These are phyloP conservation scores for Tuber indicum DNA, from an alignment of 495 filamentous ascomycete genomes.

Conservation along the genomic window DNA sequence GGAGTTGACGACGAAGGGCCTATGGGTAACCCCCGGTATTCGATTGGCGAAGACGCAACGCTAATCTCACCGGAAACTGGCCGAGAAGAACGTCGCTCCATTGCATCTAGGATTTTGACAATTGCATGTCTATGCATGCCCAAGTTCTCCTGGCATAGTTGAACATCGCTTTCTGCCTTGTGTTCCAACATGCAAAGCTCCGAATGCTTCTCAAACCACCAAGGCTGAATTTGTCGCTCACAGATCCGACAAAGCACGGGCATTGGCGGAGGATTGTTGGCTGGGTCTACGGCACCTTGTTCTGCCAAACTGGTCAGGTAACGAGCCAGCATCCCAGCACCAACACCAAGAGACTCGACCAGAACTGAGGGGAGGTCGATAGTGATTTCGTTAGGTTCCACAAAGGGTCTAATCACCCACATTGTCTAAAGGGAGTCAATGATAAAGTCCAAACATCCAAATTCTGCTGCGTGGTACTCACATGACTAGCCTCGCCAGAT, in stretches of 20 bases:
- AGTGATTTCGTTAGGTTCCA: constrained; percentile 79
- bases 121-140: constrained; percentile 94
- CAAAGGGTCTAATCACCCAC: constrained; percentile 98
- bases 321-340: constrained; percentile 87
- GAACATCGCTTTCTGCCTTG: constrained; percentile 92
- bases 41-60: constrained; percentile 54
- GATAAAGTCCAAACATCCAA: constrained; percentile 10
- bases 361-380: constrained; percentile 88
- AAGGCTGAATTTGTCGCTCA: constrained; percentile 93
- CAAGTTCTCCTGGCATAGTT: constrained; percentile 84
- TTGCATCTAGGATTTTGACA: constrained; percentile 85
- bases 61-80: constrained; percentile 54
- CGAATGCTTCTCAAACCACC: constrained; percentile 99
- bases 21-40: constrained; percentile 87
- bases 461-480: constrained; percentile 48
- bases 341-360: constrained; percentile 87
- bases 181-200: constrained; percentile 95
- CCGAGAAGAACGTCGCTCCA: constrained; percentile 72
- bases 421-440: constrained; percentile 63
- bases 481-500: constrained; percentile 80
- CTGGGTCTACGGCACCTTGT: constrained; percentile 71
- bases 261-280: constrained; percentile 73
- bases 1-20: constrained; percentile 63
- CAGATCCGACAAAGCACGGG: constrained; percentile 94
- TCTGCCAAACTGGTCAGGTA: constrained; percentile 88